A percentile compares a stretch with the other conserved stretches of the same genome.
phyloP scores from a whole-genome alignment of 768 basidiomycete genomes.

The Suillus hirtellus region DNA sequence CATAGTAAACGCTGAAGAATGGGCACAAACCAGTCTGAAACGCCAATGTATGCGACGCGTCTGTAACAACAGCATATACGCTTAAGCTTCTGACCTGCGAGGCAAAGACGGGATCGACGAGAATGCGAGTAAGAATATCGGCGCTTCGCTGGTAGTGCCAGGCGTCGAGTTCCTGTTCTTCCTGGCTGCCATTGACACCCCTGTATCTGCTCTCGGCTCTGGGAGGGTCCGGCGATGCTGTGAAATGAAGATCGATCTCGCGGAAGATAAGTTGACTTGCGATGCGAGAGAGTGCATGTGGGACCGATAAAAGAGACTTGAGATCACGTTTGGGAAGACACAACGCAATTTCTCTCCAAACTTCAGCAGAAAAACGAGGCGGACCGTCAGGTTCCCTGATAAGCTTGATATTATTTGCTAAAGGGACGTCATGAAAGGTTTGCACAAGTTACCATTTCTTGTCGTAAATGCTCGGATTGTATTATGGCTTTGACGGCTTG shows the following conservation, averaged over 20 bases:
- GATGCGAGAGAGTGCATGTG: slow-evolving; percentile 65
- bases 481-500: slow-evolving; percentile 65
- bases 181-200: slow-evolving; percentile 13
- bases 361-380: slow-evolving; percentile 59
- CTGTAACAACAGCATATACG: slow-evolving; percentile 54
- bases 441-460: slow-evolving; percentile 51
- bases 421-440: slow-evolving; percentile 7
- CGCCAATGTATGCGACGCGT: slow-evolving; percentile 50
- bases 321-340: slow-evolving; percentile 66
- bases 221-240: slow-evolving; percentile 32
- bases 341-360: slow-evolving; percentile 69
- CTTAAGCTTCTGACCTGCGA: slow-evolving; percentile 55
- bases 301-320: slow-evolving; percentile 61
- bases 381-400: slow-evolving; percentile 38
- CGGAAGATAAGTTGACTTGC: slow-evolving; percentile 65
- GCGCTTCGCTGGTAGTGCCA: slow-evolving; percentile 61
- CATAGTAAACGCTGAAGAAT: not conserved
- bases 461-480: slow-evolving; percentile 49
- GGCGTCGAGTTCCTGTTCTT: slow-evolving; percentile 40
- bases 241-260: slow-evolving; percentile 64
- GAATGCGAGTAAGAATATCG: slow-evolving; percentile 67
- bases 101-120: slow-evolving; percentile 60
- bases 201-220: slow-evolving; percentile 11
- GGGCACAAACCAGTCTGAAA: slow-evolving; percentile 59
- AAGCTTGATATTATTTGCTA: slow-evolving; percentile 20